Conservation (phyloP, 768 basidiomycete species). For the Rickenella mellea region DNA sequence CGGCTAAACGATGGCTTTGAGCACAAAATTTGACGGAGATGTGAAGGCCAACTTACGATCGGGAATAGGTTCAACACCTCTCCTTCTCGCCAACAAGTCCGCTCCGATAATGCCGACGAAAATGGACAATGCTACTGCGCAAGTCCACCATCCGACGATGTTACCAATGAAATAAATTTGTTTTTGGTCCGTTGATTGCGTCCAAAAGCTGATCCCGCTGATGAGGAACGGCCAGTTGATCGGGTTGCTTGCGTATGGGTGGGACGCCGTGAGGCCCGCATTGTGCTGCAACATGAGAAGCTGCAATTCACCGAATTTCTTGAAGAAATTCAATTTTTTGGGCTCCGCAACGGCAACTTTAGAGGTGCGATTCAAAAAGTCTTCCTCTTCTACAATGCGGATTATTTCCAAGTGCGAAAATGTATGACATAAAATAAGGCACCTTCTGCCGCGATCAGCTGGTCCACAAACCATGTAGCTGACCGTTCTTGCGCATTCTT, state of each 20-base stretch:
- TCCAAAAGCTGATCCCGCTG: constrained; percentile 98
- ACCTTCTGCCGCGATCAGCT: constrained; percentile 70
- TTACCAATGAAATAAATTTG: constrained; percentile 98
- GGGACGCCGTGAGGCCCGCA: constrained; percentile 94
- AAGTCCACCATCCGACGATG: constrained; percentile 89
- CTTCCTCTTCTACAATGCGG: constrained; percentile 37
- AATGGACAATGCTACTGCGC: constrained; percentile 75
- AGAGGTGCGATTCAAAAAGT: constrained; percentile 42
- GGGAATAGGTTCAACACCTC: constrained; percentile 78
- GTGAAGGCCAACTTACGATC: constrained; percentile 51
- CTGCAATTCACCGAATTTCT: constrained; percentile 89
- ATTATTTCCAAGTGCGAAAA: constrained; percentile 4
- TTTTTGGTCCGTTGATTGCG: constrained; percentile 68
- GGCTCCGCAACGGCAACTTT: constrained; percentile 52
- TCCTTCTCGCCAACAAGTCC: constrained; percentile 79
- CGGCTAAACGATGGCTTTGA: constrained; percentile 37
- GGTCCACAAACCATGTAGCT: constrained; percentile 84
- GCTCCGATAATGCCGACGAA: constrained; percentile 87
- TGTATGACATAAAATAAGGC: constrained; percentile 19
- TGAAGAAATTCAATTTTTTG: constrained; percentile 85
- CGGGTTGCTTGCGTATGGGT: constrained; percentile 93
- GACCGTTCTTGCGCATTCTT: constrained; percentile 79
- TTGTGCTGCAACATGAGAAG: constrained; percentile 97
- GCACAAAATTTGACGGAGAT: background rate
- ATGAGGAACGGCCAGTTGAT: constrained; percentile 98